Evolutionary conservation across 805 yeast species (phyloP).

Genomic region (Lipomyces orientalis): DNA sequence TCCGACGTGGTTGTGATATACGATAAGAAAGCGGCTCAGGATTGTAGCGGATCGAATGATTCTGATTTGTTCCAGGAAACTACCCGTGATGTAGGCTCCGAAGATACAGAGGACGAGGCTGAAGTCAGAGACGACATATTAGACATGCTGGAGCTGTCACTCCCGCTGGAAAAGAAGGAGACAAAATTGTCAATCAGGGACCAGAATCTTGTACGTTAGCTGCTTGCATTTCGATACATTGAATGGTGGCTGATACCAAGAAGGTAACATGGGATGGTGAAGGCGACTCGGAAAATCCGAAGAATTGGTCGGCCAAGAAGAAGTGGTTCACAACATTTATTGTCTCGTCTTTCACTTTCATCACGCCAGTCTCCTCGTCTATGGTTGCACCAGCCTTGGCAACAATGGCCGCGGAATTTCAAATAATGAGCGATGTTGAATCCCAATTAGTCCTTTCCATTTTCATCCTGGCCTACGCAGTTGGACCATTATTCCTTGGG

Average conservation of each 20-base stretch:
- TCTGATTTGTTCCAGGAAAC: neutral
- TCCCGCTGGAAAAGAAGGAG: neutral
- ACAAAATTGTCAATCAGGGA: neutral
- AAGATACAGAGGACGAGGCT: neutral
- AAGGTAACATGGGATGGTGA: conserved; percentile 39
- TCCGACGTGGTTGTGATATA: neutral
- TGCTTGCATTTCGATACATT: neutral
- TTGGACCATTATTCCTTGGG: conserved; percentile 52
- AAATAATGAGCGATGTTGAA: conserved; percentile 49
- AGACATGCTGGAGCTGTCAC: neutral
- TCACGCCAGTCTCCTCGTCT: conserved; percentile 29
- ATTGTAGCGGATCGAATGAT: neutral
- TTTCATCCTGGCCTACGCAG: conserved; percentile 66
- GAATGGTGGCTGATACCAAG: neutral
- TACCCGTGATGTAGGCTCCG: neutral
- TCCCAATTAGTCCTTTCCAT: conserved; percentile 42
- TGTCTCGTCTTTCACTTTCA: conserved; percentile 30
- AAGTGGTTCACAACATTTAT: conserved; percentile 50
- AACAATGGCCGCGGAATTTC: conserved; percentile 51
- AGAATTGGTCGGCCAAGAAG: conserved; percentile 43
- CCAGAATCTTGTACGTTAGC: neutral
- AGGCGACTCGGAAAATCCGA: conserved; percentile 49
- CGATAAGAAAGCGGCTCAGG: neutral
- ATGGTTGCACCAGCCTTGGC: conserved; percentile 10
- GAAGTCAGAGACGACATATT: too few species aligned